A percentile compares a stretch with the other conserved stretches of the same genome.
phyloP scores from a whole-genome alignment of 2,329 filamentous ascomycete species.

The Ophiocordyceps unilateralis region DNA sequence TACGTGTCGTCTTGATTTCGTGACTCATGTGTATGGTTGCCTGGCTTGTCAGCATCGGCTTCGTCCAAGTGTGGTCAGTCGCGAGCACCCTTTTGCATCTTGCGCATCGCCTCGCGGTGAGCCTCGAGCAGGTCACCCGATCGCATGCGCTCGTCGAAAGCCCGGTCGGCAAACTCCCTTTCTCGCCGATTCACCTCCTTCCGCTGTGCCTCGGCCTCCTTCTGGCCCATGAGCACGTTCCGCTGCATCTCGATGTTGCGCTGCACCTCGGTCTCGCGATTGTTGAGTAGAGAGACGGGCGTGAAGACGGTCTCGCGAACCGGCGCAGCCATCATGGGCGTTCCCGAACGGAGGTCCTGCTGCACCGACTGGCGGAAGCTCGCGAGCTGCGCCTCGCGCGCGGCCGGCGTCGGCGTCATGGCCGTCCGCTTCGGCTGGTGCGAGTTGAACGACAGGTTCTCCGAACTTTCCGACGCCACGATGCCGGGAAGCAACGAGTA shows the following conservation, averaged over 20 bases:
- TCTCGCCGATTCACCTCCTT: conserved; percentile 40
- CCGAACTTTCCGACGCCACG: conserved; percentile 11
- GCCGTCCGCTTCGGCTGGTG: conserved; percentile 35
- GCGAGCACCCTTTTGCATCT: conserved; percentile 42
- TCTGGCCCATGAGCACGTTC: conserved; percentile 40
- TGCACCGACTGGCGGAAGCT: conserved; percentile 50
- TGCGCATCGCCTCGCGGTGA: conserved; percentile 64
- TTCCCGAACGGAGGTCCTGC: conserved; percentile 35
- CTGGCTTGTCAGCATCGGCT: too few species aligned
- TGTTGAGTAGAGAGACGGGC: conserved; percentile 14
- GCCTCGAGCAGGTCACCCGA: conserved; percentile 56
- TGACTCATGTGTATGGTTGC: too few species aligned
- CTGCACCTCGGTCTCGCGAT: conserved; percentile 23
- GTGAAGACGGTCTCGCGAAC: conserved; percentile 23
- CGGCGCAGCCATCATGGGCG: conserved; percentile 14
- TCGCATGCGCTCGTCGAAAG: conserved; percentile 61
- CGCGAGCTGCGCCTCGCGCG: conserved; percentile 42
- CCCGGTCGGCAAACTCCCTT: conserved; percentile 40
- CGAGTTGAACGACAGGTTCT: conserved; percentile 28
- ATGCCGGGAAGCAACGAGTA: conserved; percentile 1
- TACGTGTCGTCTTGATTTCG: too few species aligned
- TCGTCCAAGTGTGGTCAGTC: not conserved
- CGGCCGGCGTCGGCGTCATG: conserved; percentile 21
- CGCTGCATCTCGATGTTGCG: conserved; percentile 36
- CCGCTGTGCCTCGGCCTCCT: conserved; percentile 42